Conservation (phyloP, 2,329 filamentous ascomycete species). For the Colletotrichum theobromicola region DNA sequence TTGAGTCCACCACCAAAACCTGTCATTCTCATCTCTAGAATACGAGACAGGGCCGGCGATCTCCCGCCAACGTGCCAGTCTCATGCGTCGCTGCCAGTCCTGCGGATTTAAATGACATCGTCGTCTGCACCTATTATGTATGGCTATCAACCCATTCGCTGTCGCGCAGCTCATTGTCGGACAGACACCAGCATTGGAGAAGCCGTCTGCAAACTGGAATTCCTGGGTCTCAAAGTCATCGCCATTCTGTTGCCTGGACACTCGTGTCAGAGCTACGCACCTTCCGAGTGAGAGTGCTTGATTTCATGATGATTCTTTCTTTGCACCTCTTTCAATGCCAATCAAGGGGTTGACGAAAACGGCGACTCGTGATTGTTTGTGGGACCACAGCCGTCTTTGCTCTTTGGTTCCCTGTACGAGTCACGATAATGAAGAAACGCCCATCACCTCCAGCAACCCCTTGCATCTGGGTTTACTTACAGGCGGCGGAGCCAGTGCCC, state of each 20-base stretch:
- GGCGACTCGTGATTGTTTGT: neutral
- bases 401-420: neutral
- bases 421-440: no score
- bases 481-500: neutral
- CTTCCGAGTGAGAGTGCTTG: neutral
- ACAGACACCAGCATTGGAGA: neutral
- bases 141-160: neutral
- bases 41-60: neutral
- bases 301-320: neutral
- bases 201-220: neutral
- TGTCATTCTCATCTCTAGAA: neutral
- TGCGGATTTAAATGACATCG: neutral
- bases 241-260: neutral
- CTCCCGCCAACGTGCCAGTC: neutral
- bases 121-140: neutral
- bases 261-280: neutral
- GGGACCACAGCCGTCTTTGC: neutral
- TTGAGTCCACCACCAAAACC: neutral
- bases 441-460: neutral
- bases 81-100: neutral
- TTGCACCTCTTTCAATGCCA: neutral
- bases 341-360: neutral
- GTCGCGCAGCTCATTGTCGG: neutral
- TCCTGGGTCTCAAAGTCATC: neutral
- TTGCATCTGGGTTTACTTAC: neutral